A percentile compares a stretch with the other conserved stretches of the same genome.
phyloP scores from a whole-genome alignment of 2,329 filamentous ascomycete species.

The Sporothrix variecibatus region DNA sequence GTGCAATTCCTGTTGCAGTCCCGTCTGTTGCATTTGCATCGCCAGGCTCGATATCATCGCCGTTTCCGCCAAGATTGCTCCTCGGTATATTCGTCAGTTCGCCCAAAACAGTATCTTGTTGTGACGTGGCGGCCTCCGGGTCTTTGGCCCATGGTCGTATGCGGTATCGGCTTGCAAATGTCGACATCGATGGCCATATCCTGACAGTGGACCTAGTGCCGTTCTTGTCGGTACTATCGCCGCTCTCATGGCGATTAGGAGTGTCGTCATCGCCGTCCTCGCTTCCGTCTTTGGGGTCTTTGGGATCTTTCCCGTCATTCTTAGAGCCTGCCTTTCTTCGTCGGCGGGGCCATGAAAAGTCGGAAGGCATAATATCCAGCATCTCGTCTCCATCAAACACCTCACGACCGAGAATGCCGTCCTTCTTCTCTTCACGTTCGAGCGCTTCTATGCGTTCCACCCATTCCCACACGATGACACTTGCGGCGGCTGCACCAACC shows the following conservation, averaged over 20 bases:
- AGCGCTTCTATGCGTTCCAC: constrained; percentile 91
- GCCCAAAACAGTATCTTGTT: background rate
- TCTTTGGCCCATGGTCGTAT: constrained; percentile 36
- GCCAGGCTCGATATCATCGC: constrained; percentile 36
- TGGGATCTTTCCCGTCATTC: constrained; percentile 38
- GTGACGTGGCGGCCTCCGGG: background rate
- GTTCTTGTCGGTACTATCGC: background rate
- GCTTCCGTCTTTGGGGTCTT: constrained; percentile 37
- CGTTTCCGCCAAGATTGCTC: constrained; percentile 31
- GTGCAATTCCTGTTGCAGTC: constrained; percentile 3
- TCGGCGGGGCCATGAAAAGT: constrained; percentile 51
- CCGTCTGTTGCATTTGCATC: background rate
- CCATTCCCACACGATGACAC: constrained; percentile 98
- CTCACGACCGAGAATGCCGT: constrained; percentile 86
- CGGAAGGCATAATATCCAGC: constrained; percentile 64
- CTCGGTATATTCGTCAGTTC: background rate
- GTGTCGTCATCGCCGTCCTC: constrained; percentile 42
- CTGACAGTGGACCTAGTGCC: background rate
- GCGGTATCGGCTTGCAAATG: constrained; percentile 44
- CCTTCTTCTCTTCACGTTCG: constrained; percentile 90
- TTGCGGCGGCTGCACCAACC: constrained; percentile 93
- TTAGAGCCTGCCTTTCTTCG: constrained; percentile 38
- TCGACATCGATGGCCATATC: constrained; percentile 36
- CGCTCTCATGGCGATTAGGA: background rate
- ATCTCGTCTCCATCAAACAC: constrained; percentile 95